Base-by-base conservation (phyloP, 768 basidiomycete species). In the Hortiboletus flavorubellus region DNA sequence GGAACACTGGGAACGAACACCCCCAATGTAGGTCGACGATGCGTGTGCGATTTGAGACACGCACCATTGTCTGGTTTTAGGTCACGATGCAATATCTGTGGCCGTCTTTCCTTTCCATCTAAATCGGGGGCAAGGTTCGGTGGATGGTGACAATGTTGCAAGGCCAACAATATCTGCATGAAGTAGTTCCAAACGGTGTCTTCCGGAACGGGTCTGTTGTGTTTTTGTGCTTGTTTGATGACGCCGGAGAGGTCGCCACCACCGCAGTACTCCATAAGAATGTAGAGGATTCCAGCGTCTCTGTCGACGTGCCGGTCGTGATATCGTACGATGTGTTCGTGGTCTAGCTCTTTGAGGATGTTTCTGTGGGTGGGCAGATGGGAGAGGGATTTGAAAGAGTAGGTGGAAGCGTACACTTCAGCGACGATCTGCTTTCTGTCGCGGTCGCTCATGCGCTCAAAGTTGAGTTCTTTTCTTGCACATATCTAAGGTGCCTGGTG, bases 201-300 rank as follows among this genome's bases (percentile, higher is more conserved):
- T 74, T 99, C 97, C 1, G 92, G 81, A 50, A 98, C 84, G 3
- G 84, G 82, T 49, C 88, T 80, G 55, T 80, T 83, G 52, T 82
- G 77, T 66, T 84, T 86, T 56, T 77, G 71, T 1, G 89, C 82
- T 58, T 85, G 86, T 65, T 92, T 91, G 71, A 98, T 97, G 65
- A 97, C 73, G 35, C 81, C 76, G 2, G 91, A 91, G 51, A 99
- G 81, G 75, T 99, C 97, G 12, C 97, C 97, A 21, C 94, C 95
- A 5, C 93, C 94, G 67, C 97, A 99, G 70, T 93, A 98, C 75
- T 99, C 97, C 97, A 98, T 99, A 61, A 98, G 79, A 58, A 99
- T 98, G 71, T 98, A 98, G 42, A 98, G 83, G 53, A 94, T 90
- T 21, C 93, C 93, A 38, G 83, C 80, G 48, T 94, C 91, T 58